Evolutionary conservation across 805 yeast species (phyloP), one percentile per base, ranked within the genome.

Genomic region (Spathaspora arborariae): DNA sequence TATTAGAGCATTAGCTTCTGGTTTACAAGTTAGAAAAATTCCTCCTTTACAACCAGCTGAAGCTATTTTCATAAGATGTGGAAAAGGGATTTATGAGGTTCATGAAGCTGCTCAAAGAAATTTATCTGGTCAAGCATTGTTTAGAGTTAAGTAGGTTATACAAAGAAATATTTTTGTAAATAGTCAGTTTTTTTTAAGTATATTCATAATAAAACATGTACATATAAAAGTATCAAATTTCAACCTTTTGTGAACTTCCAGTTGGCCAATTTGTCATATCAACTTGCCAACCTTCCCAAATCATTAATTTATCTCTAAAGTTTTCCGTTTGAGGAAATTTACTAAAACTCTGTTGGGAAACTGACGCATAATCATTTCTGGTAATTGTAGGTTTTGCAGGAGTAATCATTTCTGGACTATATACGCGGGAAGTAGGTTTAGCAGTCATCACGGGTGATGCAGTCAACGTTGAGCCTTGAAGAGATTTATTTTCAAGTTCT

Each of bases 41-140:
- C 77, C 79, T 56, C 96, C 97, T 0, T 68, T 88, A 44, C 88
- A 84, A 59, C 95, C 97, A 0, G 96, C 96, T 34, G 99, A 94
- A 64, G 77, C 87, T 49, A 81, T 90, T 50, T 81, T 94, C 56
- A 78, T 94, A 26, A 74, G 76, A 53, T 69, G 79, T 1, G 70
- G 70, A 21, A 49, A 51, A 6, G 70, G 71, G 21, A 76, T 91
- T 35, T 70, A 87, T 50, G 96, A 89, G 55, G 70, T 91, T 46
- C 88, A 85, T 57, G 96, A 92, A 57, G 98, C 97, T 33, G 85
- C 92, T 20, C 78, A 80, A 51, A 82, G 79, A 60, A 79, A 82
- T 46, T 57, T 83, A 39, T 78, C 75, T 21, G 97, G 96, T 40
- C 85, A 88, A 70, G 82, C 88, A 15, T 73, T 94, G 52, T 88